Evolutionary conservation across 2,329 filamentous ascomycete species (phyloP), one percentile per base, ranked within the genome.

Genomic region (Aspergillus fructus): DNA sequence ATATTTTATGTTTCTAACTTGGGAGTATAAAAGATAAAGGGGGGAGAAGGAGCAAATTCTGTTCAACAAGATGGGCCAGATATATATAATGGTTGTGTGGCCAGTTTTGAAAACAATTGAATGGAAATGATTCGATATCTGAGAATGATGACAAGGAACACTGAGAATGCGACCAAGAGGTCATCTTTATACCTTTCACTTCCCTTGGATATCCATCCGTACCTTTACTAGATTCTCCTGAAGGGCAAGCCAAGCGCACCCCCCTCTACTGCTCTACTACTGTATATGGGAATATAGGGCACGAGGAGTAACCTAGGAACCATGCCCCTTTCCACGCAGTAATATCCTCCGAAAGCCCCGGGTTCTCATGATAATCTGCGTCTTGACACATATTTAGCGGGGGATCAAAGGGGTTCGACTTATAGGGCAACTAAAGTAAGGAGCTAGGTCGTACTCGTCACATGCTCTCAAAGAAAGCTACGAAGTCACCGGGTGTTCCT

Each of bases 231-330:
- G 24, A 34, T 15, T 21, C 45, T 21, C 23, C 23, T 30, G 41
- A 15, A 52, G 41, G 54, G 47, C 24, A 41, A 45, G 17, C 41
- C 33, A 56, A 43, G 54, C n/a, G 41, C 43, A 34, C 37, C 45
- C 52, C 37, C 52, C 52, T 54, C 48, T 37, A 19, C 39, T 42
- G 21, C 17, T 27, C 23, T 50, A 3, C 21, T 9, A 23, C 23
- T 51, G 34, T 5, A 21, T 13, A 21, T 5, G 19, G 15, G 3
- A n/a, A 13, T 13, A 43, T 19, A 46, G 40, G 21, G 49, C 23
- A 51, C 49, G 37, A 50, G 48, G 48, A 23, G 49, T 7, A 33
- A 30, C 23, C 4, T 21, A 51, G 49, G 49, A 43, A 24, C 11
- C 4, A 51, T 15, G 9, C 46, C 24, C 41, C 53, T 49, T 21